Conservation (phyloP, 2,329 filamentous ascomycete species). For the Verticillium longisporum region DNA sequence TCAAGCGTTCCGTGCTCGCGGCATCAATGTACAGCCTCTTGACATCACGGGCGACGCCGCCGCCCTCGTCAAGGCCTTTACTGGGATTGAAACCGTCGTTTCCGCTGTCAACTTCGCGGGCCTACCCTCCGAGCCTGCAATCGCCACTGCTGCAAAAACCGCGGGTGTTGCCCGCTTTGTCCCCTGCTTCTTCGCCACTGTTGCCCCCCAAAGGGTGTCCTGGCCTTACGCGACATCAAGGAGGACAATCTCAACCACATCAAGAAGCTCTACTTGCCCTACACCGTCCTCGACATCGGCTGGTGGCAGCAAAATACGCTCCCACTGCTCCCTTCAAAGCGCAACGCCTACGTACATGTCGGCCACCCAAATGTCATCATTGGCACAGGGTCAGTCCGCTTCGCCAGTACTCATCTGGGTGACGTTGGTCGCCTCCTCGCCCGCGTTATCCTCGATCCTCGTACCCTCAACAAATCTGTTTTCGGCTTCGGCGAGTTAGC, state of each 20-base stretch:
- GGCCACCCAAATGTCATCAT: slow-evolving; percentile 27
- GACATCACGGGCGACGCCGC: slow-evolving; percentile 30
- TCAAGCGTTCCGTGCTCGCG: slow-evolving; percentile 27
- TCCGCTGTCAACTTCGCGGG: slow-evolving; percentile 26
- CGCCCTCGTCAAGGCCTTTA: slow-evolving; percentile 5
- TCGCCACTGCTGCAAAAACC: slow-evolving; percentile 39
- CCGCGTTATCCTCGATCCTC: slow-evolving; percentile 39
- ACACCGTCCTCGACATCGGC: slow-evolving; percentile 50
- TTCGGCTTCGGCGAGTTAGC: slow-evolving; percentile 38
- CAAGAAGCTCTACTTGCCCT: slow-evolving; percentile 38
- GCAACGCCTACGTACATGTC: slow-evolving; percentile 32
- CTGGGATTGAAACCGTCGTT: slow-evolving; percentile 30
- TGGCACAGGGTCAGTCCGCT: slow-evolving; percentile 36
- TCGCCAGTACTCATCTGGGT: slow-evolving; percentile 36
- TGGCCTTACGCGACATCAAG: slow-evolving; percentile 26
- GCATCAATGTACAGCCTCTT: slow-evolving; percentile 32
- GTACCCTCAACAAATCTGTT: slow-evolving; percentile 47
- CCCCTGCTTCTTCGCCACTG: slow-evolving; percentile 39
- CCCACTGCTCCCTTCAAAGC: slow-evolving; percentile 20
- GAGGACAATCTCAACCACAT: slow-evolving; percentile 42
- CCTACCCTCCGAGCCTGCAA: slow-evolving; percentile 32
- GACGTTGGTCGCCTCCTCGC: slow-evolving; percentile 47
- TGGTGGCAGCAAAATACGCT: slow-evolving; percentile 45
- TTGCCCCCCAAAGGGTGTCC: slow-evolving; percentile 27
- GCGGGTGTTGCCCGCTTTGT: slow-evolving; percentile 45